Percentiles rank a stretch among this genome's conserved stretches.
phyloP scores from a whole-genome alignment of 257 asterid species.

The Fraxinus americana region DNA sequence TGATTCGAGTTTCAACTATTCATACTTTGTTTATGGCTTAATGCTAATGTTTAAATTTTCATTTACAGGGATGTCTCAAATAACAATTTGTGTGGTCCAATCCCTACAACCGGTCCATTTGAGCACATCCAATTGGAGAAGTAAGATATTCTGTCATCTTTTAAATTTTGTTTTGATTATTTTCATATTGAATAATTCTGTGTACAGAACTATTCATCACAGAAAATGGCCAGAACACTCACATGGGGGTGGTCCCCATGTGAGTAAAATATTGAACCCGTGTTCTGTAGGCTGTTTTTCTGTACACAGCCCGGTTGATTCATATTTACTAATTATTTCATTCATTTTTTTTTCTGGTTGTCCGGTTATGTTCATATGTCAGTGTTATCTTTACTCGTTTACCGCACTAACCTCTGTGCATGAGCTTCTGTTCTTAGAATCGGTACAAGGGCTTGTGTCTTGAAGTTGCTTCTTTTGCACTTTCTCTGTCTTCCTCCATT shows the following conservation, averaged over 20 bases:
- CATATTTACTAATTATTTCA: not conserved
- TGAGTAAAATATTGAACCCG: too few species aligned
- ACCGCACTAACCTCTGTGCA: not conserved
- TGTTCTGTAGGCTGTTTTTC: too few species aligned
- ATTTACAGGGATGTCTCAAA: constrained; percentile 81
- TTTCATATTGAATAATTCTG: not conserved
- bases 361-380: not conserved
- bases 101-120: constrained; percentile 85
- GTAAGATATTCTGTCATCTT: constrained; percentile 45
- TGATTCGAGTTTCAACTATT: constrained; percentile 13
- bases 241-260: too few species aligned
- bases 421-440: not conserved
- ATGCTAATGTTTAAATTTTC: constrained; percentile 18
- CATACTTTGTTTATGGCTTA: not conserved
- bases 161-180: not conserved
- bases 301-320: not conserved
- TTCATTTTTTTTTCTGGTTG: not conserved
- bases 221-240: too few species aligned
- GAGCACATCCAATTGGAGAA: constrained; percentile 89
- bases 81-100: constrained; percentile 83
- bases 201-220: too few species aligned
- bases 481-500: not conserved
- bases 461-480: not conserved
- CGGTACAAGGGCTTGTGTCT: not conserved
- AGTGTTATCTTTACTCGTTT: not conserved